A percentile compares a stretch with the other conserved stretches of the same genome.
Evolutionary conservation across 2,329 filamentous ascomycete species (phyloP).

Genomic region (Zasmidium citrigriseum): DNA sequence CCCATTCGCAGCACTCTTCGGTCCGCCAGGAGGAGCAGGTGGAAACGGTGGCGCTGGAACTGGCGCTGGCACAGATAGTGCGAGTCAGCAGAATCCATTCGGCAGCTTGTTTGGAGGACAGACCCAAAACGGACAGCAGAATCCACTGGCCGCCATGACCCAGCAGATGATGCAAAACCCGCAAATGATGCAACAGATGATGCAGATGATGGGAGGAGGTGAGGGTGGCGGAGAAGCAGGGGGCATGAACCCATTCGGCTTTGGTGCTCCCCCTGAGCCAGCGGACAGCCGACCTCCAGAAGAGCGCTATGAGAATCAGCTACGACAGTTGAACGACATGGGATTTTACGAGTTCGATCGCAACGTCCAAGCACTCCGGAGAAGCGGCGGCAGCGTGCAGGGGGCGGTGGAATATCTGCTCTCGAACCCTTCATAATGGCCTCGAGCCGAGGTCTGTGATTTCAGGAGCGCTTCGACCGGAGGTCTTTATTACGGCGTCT

Average conservation of each 20-base stretch:
- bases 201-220: slow-evolving; percentile 57
- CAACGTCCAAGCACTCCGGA: slow-evolving; percentile 83
- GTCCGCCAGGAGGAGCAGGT: slow-evolving; percentile 31
- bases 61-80: slow-evolving; percentile 29
- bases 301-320: slow-evolving; percentile 86
- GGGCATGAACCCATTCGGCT: slow-evolving; percentile 47
- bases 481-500: not conserved
- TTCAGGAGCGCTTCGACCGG: slow-evolving; percentile 10
- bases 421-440: slow-evolving; percentile 9
- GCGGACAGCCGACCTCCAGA: slow-evolving; percentile 86
- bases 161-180: slow-evolving; percentile 59
- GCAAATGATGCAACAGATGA: slow-evolving; percentile 54
- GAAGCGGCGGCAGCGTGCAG: slow-evolving; percentile 91
- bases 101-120: slow-evolving; percentile 59
- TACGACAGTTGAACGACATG: slow-evolving; percentile 96
- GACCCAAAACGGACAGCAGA: slow-evolving; percentile 25
- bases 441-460: not conserved
- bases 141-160: slow-evolving; percentile 52
- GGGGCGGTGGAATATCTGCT: slow-evolving; percentile 78
- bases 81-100: slow-evolving; percentile 63
- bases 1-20: slow-evolving; percentile 63
- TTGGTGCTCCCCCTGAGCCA: slow-evolving; percentile 54
- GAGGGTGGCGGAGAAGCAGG: slow-evolving; percentile 40
- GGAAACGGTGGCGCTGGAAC: slow-evolving; percentile 46
- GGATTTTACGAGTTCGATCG: slow-evolving; percentile 96